Base-by-base conservation (phyloP, 1,139 yeast species). In the Taiozyma onychis region DNA sequence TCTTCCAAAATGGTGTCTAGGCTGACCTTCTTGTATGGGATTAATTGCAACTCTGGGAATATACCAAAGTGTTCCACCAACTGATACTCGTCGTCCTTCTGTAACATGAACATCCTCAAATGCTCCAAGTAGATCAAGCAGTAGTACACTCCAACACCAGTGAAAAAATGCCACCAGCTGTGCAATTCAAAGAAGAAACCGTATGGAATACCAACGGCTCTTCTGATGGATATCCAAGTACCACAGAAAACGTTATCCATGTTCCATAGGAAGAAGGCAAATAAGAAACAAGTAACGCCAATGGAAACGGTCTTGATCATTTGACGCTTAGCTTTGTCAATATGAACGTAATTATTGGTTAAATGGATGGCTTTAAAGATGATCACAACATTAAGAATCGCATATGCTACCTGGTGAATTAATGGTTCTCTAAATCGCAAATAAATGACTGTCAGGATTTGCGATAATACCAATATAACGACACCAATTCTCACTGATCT, bases 161-260 rank as follows among this genome's bases (percentile, higher is more conserved):
- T 88, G 56, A 88, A 76, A 37, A 88, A 72, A 65, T 91, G 99
- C 99, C 99, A 91, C 98, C 98, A 91, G 18, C 96, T 97, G 65
- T 91, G 99, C 35, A 96, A 88, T 66, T 93, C 99, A 41, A 93
- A 74, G 11, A 93, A 57, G 55, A 88, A 80, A 1, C 98, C 98
- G 51, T 85, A 79, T 2, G 98, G 98, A 72, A 89, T 77, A 3
- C 96, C 96, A 14, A 83, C 61, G 3, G 68, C 59, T 57, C 96
- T 78, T 66, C 97, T 79, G 41, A 81, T 66, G 9, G 69, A 57
- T 47, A 86, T 77, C 68, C 89, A 83, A 39, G 69, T 66, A 16
- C 74, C 63, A 65, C 99, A 93, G 49, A 85, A 75, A 60, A 85
- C 88, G 50, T 87, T 87, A 65, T 90, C 97, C 61, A 88, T 67